These are phyloP conservation scores for Aspergillus cejpii DNA, from an alignment of 2,329 filamentous ascomycete genomes.

Conservation along the genomic window DNA sequence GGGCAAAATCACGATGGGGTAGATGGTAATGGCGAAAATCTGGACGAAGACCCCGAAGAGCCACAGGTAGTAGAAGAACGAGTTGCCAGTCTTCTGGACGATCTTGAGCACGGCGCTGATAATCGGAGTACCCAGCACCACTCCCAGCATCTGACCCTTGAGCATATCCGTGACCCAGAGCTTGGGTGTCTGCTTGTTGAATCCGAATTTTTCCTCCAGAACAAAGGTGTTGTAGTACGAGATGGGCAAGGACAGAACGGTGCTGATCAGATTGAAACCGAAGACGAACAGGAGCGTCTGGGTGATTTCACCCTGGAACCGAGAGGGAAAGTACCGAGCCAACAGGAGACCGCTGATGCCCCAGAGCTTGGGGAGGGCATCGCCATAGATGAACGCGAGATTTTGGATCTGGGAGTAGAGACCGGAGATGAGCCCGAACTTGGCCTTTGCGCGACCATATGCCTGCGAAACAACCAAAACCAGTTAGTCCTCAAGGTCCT, in stretches of 20 bases:
- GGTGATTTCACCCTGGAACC: slow-evolving; percentile 85
- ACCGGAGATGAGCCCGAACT: slow-evolving; percentile 74
- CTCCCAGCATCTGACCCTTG: slow-evolving; percentile 77
- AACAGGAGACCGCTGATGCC: slow-evolving; percentile 68
- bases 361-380: slow-evolving; percentile 90
- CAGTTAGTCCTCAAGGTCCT: not conserved
- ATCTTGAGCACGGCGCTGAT: slow-evolving; percentile 90
- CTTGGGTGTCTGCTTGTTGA: slow-evolving; percentile 94
- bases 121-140: slow-evolving; percentile 76
- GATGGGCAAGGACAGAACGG: slow-evolving; percentile 69
- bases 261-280: slow-evolving; percentile 73
- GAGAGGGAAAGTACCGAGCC: slow-evolving; percentile 63
- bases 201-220: slow-evolving; percentile 92
- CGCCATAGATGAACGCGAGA: slow-evolving; percentile 78
- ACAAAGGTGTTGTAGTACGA: slow-evolving; percentile 93
- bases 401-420: slow-evolving; percentile 85
- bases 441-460: slow-evolving; percentile 92
- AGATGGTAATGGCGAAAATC: slow-evolving; percentile 91
- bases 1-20: slow-evolving; percentile 87
- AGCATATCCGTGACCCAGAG: slow-evolving; percentile 85
- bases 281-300: slow-evolving; percentile 92
- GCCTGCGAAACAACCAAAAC: slow-evolving; percentile 45
- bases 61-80: slow-evolving; percentile 98
- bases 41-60: slow-evolving; percentile 83
- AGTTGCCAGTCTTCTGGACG: slow-evolving; percentile 83